Evolutionary conservation across 768 basidiomycete species (phyloP).

Genomic region (Amanita polypyramis): DNA sequence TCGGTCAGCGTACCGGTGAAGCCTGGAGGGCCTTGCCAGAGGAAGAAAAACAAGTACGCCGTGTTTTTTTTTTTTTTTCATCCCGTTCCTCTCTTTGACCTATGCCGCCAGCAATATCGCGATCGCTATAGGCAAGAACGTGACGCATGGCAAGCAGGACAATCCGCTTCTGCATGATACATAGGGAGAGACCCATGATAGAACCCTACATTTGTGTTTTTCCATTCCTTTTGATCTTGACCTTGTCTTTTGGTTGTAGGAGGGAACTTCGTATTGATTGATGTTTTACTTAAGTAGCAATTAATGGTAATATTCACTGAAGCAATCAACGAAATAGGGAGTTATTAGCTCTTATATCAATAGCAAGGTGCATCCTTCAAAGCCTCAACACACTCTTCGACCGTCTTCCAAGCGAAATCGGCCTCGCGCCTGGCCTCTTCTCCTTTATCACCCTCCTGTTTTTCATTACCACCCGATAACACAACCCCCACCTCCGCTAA

Average conservation of each 20-base stretch:
- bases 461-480: too few species aligned
- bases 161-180: neutral
- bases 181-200: too few species aligned
- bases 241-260: too few species aligned
- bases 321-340: neutral
- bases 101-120: neutral
- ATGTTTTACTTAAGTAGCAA: neutral
- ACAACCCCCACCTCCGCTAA: conserved; percentile 26
- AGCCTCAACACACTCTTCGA: conserved; percentile 24
- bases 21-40: conserved; percentile 4
- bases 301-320: neutral
- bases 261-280: neutral
- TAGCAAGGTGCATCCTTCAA: conserved; percentile 9
- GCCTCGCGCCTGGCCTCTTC: conserved; percentile 1
- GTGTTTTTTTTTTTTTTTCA: neutral
- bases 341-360: neutral
- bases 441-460: too few species aligned
- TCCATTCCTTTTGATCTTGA: too few species aligned
- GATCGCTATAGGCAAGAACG: neutral
- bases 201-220: neutral
- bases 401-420: conserved; percentile 30
- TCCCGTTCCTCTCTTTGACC: neutral
- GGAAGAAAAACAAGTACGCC: conserved; percentile 3
- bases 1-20: neutral
- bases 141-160: neutral